Base-by-base conservation (phyloP, 1,139 yeast genomes). In the Yamadazyma sp. region DNA sequence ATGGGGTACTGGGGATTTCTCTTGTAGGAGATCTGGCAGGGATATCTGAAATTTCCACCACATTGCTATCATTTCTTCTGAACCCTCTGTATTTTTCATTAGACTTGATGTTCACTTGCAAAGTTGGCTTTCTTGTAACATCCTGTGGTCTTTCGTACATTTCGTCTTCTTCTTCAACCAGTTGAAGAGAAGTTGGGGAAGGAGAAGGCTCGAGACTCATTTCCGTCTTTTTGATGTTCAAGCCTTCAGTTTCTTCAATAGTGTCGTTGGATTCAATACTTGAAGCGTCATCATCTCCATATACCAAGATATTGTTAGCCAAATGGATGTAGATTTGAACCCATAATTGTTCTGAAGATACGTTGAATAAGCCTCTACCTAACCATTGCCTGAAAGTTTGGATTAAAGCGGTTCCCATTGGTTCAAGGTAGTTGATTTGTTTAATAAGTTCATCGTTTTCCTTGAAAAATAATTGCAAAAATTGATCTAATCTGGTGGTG, bases 11-110 rank as follows among this genome's bases (percentile, higher is more conserved):
- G n/a, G n/a, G n/a, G 48, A 38, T 40, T 29, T 21, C 27, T 45
- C 52, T 47, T 33, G 23, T 48, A 36, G 53, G 47, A 18, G 52
- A 47, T 42, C 52, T 48, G 5, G 33, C 9, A n/a, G 44, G 41
- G 16, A 41, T 26, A 4, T 14, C 27, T 12, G 18, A 50, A 26
- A 52, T 46, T 34, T 48, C 50, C 33, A 57, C 59, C 24, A 53
- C 47, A 27, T 56, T 54, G 6, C 57, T 44, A 32, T 48, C 56
- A 38, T 63, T 61, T 57, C 76, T 64, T 61, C 77, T 68, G 54
- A 71, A 71, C 1, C 76, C 76, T 43, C 55, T 62, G 51, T 71
- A 71, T 46, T 68, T 71, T 25, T 62, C 68, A 33, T 48, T 48
- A 8, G 50, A 44, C 34, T 41, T 46, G 28, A 49, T 40, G 37